phyloP scores from a whole-genome alignment of 179 eudicot species.

The Vitellaria paradoxa region DNA sequence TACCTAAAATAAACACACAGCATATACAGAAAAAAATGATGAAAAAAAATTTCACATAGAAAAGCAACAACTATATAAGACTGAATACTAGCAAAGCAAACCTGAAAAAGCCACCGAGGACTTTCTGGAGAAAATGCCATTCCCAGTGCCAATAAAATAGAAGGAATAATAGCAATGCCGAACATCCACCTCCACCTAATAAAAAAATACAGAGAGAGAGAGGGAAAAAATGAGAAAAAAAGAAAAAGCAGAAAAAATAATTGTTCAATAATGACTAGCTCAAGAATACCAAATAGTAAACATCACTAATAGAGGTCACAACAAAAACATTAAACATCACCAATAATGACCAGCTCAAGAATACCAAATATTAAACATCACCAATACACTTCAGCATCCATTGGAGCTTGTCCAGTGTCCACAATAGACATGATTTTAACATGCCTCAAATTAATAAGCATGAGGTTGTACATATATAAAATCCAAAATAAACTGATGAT shows the following conservation, averaged over 20 bases:
- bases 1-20: background rate
- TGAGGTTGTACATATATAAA: too few relatives aligned
- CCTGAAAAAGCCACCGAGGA: slow-evolving; percentile 98
- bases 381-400: background rate
- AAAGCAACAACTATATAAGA: slow-evolving; percentile 8
- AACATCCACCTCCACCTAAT: slow-evolving; percentile 98
- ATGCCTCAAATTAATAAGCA: too few relatives aligned
- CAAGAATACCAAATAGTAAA: background rate
- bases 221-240: background rate
- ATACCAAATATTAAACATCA: background rate
- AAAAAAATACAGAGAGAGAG: slow-evolving; percentile 8
- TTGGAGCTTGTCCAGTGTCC: too few relatives aligned
- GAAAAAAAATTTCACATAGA: too few relatives aligned
- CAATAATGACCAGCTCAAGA: background rate
- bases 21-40: background rate
- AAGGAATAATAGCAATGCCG: slow-evolving; percentile 78
- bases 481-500: too few relatives aligned
- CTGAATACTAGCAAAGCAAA: slow-evolving; percentile 19
- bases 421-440: too few relatives aligned
- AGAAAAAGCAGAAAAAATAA: background rate
- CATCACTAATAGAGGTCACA: background rate
- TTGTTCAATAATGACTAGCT: background rate
- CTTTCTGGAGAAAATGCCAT: slow-evolving; percentile 97
- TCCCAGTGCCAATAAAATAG: slow-evolving; percentile 84
- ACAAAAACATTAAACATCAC: background rate